Evolutionary conservation across 2,329 filamentous ascomycete genomes (phyloP).

Genomic region (Dothistroma pini): DNA sequence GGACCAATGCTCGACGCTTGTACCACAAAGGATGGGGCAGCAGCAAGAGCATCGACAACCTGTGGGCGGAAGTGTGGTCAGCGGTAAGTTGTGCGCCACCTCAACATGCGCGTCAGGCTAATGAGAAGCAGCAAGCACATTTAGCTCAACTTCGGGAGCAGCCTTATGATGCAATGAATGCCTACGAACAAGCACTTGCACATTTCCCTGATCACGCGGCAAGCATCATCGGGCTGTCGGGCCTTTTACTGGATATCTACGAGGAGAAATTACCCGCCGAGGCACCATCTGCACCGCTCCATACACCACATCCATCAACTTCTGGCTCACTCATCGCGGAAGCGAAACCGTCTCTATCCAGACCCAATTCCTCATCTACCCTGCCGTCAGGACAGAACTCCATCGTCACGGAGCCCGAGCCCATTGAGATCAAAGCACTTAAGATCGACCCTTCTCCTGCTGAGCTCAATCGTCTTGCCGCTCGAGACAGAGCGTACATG

Average conservation of each 20-base stretch:
- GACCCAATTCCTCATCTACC: constrained; percentile 18
- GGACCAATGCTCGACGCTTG: constrained; percentile 58
- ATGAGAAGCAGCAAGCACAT: constrained; percentile 58
- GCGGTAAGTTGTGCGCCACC: constrained; percentile 57
- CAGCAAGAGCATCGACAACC: constrained; percentile 74
- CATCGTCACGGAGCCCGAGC: constrained; percentile 15
- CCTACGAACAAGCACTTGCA: constrained; percentile 79
- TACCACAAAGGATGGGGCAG: constrained; percentile 70
- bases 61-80: constrained; percentile 78
- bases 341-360: constrained; percentile 18
- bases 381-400: constrained; percentile 15
- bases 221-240: constrained; percentile 77
- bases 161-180: constrained; percentile 66
- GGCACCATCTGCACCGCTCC: constrained; percentile 45
- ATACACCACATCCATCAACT: constrained; percentile 24
- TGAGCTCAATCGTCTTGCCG: constrained; percentile 76
- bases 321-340: constrained; percentile 25
- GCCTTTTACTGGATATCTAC: constrained; percentile 83
- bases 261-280: constrained; percentile 58
- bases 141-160: constrained; percentile 60
- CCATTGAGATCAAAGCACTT: constrained; percentile 7
- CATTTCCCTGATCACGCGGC: constrained; percentile 74
- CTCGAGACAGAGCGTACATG: constrained; percentile 82
- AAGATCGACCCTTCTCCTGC: constrained; percentile 53
- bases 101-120: constrained; percentile 14